Evolutionary conservation across 2,329 filamentous ascomycete genomes (phyloP), one percentile per base, ranked within the genome.

Genomic region (Magnaporthales sp.): DNA sequence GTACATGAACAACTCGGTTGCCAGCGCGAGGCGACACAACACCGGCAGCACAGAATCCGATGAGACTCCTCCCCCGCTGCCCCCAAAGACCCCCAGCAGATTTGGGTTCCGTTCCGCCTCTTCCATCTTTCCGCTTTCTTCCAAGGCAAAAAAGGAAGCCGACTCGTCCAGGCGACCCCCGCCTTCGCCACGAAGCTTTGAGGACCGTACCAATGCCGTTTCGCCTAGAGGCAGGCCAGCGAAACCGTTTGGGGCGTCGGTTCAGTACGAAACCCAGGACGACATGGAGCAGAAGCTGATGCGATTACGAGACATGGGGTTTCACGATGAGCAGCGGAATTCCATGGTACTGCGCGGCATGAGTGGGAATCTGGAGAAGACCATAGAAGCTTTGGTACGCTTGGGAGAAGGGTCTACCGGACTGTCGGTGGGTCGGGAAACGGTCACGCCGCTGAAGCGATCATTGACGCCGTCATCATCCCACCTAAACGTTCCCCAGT

Each of bases 301-400:
- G 3, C 88, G 87, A 65, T 79, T 99, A 67, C 86, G 88, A 66
- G 93, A 97, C 67, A 96, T 98, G 93, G 95, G 95, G 0, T 99
- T 99, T 73, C 81, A 80, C 4, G 93, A 99, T 74, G 88, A 90
- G 58, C 91, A 90, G 71, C 87, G 91, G 68, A 98, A 97, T 73
- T 83, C 87, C 4, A 87, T 90, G 65, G 88, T 97, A 29, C 80
- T 99, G 22, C 93, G 93, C 74, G 90, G 91, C 3, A 84, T 96
- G 31, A 89, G 90, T 73, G 93, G 94, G 4, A 93, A 95, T 73
- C 75, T 99, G 67, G 92, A 97, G 71, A 90, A 87, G 75, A 88
- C 94, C 0, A 87, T 98, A 61, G 94, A 98, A 76, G 87, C 92
- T 22, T 78, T 99, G 73, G 87, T 95, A 67, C 86, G 92, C 70